Evolutionary conservation across 2,329 filamentous ascomycete species (phyloP).

Genomic region (Fusarium guadeloupense): DNA sequence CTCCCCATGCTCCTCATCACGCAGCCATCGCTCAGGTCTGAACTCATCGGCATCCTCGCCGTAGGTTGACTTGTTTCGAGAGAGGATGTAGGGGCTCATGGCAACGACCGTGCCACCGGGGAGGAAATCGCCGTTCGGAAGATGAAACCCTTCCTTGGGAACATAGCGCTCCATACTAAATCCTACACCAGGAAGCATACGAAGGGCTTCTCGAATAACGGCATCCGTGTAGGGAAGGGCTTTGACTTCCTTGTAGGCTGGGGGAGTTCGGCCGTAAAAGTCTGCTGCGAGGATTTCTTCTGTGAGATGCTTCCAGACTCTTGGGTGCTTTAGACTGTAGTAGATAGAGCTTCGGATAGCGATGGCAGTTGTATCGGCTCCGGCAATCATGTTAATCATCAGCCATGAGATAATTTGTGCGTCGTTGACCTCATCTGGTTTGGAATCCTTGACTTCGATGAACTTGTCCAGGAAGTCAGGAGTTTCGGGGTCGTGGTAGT

Average conservation of each 20-base stretch:
- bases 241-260: conserved; percentile 29
- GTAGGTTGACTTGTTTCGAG: conserved; percentile 50
- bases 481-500: conserved; percentile 33
- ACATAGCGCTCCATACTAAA: conserved; percentile 58
- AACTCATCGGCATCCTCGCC: conserved; percentile 55
- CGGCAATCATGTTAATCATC: conserved; percentile 45
- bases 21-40: conserved; percentile 53
- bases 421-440: conserved; percentile 49
- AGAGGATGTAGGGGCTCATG: conserved; percentile 49
- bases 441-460: conserved; percentile 48
- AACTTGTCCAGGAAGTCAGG: conserved; percentile 54
- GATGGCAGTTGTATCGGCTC: conserved; percentile 38
- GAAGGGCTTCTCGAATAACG: conserved; percentile 58
- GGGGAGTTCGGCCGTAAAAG: conserved; percentile 11
- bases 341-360: conserved; percentile 38
- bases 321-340: conserved; percentile 31
- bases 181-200: conserved; percentile 55
- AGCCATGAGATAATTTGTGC: conserved; percentile 50
- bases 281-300: conserved; percentile 27
- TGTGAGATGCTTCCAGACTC: conserved; percentile 28
- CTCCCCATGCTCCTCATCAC: conserved; percentile 38
- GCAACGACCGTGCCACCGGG: conserved; percentile 48
- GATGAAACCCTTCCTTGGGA: conserved; percentile 48
- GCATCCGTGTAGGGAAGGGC: conserved; percentile 44
- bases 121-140: conserved; percentile 45